These are phyloP conservation scores for Boletus sp. DNA, from an alignment of 1,284 basidiomycete genomes.

Conservation along the genomic window DNA sequence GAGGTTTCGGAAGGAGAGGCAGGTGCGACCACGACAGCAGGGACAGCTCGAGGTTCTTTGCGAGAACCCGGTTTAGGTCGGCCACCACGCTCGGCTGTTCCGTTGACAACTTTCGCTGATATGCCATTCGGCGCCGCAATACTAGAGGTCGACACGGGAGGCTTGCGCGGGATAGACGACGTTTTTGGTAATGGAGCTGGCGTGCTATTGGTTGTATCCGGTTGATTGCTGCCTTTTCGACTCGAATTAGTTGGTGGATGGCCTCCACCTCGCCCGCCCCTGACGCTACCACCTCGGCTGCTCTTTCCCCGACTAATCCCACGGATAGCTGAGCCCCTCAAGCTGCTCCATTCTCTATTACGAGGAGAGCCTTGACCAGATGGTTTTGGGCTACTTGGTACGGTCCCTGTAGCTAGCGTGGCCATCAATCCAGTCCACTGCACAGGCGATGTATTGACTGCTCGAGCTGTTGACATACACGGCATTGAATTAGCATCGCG, in stretches of 20 bases:
- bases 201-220: constrained; percentile 21
- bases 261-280: constrained; percentile 29
- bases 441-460: background rate
- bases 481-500: constrained; percentile 13
- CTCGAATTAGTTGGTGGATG: constrained; percentile 28
- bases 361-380: constrained; percentile 30
- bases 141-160: constrained; percentile 6
- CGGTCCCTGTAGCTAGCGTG: constrained; percentile 27
- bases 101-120: constrained; percentile 17
- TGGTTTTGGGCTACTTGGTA: constrained; percentile 27
- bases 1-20: constrained; percentile 30
- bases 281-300: constrained; percentile 31
- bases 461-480: constrained; percentile 8
- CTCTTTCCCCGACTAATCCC: constrained; percentile 34
- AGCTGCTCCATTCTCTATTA: constrained; percentile 40
- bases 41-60: constrained; percentile 35
- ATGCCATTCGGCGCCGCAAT: constrained; percentile 12
- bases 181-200: constrained; percentile 24
- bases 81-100: constrained; percentile 25
- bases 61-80: constrained; percentile 37
- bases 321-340: constrained; percentile 46
- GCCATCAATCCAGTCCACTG: constrained; percentile 27
- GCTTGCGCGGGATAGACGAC: constrained; percentile 20
- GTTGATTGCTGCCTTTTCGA: constrained; percentile 26
- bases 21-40: constrained; percentile 32